Evolutionary conservation across 257 asterid genomes (phyloP), one percentile per base, ranked within the genome.

Genomic region (Handroanthus guayacan): DNA sequence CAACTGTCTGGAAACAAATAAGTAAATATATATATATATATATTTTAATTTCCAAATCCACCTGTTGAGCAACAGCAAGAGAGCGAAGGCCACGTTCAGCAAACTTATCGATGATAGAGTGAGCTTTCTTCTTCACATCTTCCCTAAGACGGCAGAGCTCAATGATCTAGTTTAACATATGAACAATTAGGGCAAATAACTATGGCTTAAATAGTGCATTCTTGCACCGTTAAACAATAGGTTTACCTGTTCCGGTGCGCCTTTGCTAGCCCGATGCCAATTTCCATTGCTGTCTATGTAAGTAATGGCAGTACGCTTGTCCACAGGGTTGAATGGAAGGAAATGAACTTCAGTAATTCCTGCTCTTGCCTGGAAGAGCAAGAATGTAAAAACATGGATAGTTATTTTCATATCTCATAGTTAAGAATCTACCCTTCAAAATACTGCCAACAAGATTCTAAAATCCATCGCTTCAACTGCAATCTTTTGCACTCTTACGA

Each of bases 231-330:
- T 14, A 51, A 68, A 17, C 14, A 38, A 67, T 14, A 10, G 31
- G 43, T 13, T 69, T 76, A 89, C 95, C 85, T 89, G 91, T 76
- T 89, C 95, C 0, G 95, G 95, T 36, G 95, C 95, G 43, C 95
- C 95, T 76, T 89, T 89, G 90, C 95, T 87, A 36, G 75, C 87
- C 61, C 95, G 81, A 51, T 84, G 86, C 95, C 95, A 89, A 50
- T 89, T 72, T 2, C 92, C 95, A 13, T 61, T 68, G 13, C 45
- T 36, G 64, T 89, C 92, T 0, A 86, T 80, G 47, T 87, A 89
- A 48, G 95, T 89, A 62, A 84, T 83, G 4, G 95, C 95, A 4
- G 95, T 89, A 20, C 95, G 93, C 79, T 89, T 89, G 17, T 85
- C 93, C 44, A 88, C 93, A 0, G 95, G 95, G 67, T 89, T 88